Evolutionary conservation across 495 filamentous ascomycete genomes (phyloP).

Genomic region (Neurospora intermedia): DNA sequence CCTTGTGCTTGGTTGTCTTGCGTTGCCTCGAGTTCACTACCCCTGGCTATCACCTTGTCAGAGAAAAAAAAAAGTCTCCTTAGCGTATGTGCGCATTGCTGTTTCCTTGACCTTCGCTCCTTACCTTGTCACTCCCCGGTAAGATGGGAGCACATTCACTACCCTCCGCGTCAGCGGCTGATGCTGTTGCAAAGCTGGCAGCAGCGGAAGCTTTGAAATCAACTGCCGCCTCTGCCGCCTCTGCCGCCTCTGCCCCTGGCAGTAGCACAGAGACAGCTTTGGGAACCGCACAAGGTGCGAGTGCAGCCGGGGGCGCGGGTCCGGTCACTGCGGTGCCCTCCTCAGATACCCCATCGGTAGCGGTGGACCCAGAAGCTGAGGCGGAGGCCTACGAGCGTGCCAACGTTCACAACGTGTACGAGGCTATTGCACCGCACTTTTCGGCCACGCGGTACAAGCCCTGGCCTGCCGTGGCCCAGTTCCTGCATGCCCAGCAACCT

Average conservation of each 20-base stretch:
- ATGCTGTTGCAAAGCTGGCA: conserved; percentile 20
- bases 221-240: not conserved
- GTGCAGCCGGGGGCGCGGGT: not conserved
- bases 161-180: conserved; percentile 20
- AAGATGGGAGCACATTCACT: conserved; percentile 7
- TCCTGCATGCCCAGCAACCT: conserved; percentile 53
- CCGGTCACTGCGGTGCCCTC: conserved; percentile 6
- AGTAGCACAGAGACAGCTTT: not conserved
- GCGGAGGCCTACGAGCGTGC: conserved; percentile 60
- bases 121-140: not conserved
- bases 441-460: conserved; percentile 94
- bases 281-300: not conserved
- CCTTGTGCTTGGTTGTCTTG: not conserved
- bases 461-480: conserved; percentile 84
- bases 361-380: conserved; percentile 8
- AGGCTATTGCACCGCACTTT: conserved; percentile 90
- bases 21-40: not conserved
- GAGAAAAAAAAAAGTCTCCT: not conserved
- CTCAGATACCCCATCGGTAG: conserved; percentile 7
- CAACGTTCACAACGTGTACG: conserved; percentile 89
- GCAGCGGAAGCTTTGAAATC: conserved; percentile 2
- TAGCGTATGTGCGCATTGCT: not conserved
- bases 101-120: not conserved
- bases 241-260: not conserved
- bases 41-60: not conserved